Base-by-base conservation (phyloP, 2,329 filamentous ascomycete genomes). In the Lizonia empirigonia region DNA sequence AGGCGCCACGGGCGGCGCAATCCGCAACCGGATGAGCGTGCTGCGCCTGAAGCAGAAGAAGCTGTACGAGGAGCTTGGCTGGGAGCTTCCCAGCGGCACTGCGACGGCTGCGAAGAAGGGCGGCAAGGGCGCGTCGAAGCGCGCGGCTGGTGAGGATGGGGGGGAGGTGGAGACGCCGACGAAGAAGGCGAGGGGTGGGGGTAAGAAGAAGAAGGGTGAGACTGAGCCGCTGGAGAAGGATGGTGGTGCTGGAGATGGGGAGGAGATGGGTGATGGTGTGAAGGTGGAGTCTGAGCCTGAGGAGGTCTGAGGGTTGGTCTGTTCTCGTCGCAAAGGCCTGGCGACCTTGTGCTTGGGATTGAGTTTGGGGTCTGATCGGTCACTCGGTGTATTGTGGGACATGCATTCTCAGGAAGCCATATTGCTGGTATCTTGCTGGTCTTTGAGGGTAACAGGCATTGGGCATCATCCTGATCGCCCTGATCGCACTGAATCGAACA, bases 21-120 rank as follows among this genome's bases (percentile, higher is more conserved):
- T 66, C 40, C 52, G 52, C 44, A 62, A 62, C 56, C 58, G 56
- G 44, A 40, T 62, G 27, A 44, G 41, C 7, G 13, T 18, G 6
- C 47, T 61, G 0, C 55, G 59, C 29, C 34, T 46, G 13, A 45
- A 58, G 16, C 58, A 62, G 35, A 46, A 47, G 24, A 39, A 59
- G 1, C 7, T 62, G 2, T 61, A 58, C 44, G 53, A 63, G 8
- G 40, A 59, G 2, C 16, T 53, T 0, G 59, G 59, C 10, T 63
- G 56, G 59, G 19, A 44, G 0, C n/a, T 59, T 0, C 56, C 58
- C 0, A 55, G 58, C 8, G 53, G 50, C 35, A 55, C 29, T n/a
- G 50, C 60, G 1, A 29, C 37, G 4, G 20, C 29, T 6, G 19
- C 38, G 13, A 32, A 34, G 8, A 51, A 38, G 48, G 44, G 54